phyloP scores from a whole-genome alignment of 257 asterid species.

The Solanum gracilifrons region DNA sequence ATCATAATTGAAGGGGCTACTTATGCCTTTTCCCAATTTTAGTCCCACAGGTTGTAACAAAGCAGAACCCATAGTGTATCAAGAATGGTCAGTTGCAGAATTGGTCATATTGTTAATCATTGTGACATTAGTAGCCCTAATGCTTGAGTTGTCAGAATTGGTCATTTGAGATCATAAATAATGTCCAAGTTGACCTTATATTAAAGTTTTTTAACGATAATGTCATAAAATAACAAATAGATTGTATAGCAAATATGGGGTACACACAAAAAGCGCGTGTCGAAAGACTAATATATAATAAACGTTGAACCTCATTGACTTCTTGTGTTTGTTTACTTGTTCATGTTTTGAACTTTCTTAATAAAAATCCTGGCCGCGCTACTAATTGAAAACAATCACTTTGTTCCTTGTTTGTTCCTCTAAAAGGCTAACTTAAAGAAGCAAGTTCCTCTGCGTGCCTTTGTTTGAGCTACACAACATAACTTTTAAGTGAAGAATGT shows the following conservation, averaged over 20 bases:
- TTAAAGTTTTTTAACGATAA: neutral
- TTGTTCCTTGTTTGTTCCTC: neutral
- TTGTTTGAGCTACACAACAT: too few relatives aligned
- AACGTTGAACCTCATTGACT: too few relatives aligned
- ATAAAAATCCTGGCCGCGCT: neutral
- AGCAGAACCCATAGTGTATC: too few relatives aligned
- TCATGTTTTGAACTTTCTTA: neutral
- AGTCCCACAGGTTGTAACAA: too few relatives aligned
- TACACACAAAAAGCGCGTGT: neutral
- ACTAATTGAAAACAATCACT: neutral
- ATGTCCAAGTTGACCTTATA: neutral
- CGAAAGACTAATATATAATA: too few relatives aligned
- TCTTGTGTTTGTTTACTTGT: neutral
- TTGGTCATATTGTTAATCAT: neutral
- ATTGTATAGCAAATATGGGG: neutral
- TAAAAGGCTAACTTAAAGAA: too few relatives aligned
- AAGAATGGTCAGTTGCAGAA: too few relatives aligned
- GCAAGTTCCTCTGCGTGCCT: too few relatives aligned
- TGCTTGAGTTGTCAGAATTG: neutral
- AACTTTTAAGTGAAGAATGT: too few relatives aligned
- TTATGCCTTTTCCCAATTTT: too few relatives aligned
- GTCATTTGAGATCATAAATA: neutral
- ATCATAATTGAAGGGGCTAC: too few relatives aligned
- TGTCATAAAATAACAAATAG: neutral
- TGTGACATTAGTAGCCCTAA: neutral